Base-by-base conservation (phyloP, 495 filamentous ascomycete genomes). In the Aspergillus ellipticus region DNA sequence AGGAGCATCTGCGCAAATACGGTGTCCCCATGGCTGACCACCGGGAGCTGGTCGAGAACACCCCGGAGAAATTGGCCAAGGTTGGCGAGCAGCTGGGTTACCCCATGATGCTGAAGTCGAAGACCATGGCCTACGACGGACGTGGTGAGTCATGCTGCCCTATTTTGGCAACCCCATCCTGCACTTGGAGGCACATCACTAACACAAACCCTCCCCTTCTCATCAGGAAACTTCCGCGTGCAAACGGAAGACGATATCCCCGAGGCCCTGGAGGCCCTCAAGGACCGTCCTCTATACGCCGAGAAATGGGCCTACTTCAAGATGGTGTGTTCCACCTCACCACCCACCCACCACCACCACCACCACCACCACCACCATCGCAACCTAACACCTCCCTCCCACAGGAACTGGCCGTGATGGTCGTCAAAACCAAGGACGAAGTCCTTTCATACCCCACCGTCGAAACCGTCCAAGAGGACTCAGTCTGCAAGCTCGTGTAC, bases 391-490 rank as follows among this genome's bases (percentile, higher is more conserved):
- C 13, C 29, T 11, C 10, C 2, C 10, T 9, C 21, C 3, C 54
- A 20, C 54, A 78, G 75, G 94, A 97, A 74, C 69, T 97, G 28
- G 89, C 94, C 29, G 92, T 96, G 45, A 97, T 96, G 89, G 93
- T 96, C 7, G 85, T 97, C 53, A 87, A 96, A 64, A 96, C 89
- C 15, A 87, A 92, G 64, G 84, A 96, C 60, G 82, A 82, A 16
- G 77, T 84, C 24, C 74, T 92, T 11, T 84, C 92, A 19, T 97
- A 91, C 71, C 92, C 94, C 4, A 87, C 87, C 6, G 92, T 96
- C 19, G 95, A 98, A 75, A 97, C 93, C 0, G 79, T 97, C 24
- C 94, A 97, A 64, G 91, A 97, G 70, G 87, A 97, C 75, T 92
- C 85, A 66, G 89, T 97, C 62, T 97, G 93, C 83, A 96, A 96